Evolutionary conservation across 2,329 filamentous ascomycete species (phyloP).

Genomic region (Alternaria solani): DNA sequence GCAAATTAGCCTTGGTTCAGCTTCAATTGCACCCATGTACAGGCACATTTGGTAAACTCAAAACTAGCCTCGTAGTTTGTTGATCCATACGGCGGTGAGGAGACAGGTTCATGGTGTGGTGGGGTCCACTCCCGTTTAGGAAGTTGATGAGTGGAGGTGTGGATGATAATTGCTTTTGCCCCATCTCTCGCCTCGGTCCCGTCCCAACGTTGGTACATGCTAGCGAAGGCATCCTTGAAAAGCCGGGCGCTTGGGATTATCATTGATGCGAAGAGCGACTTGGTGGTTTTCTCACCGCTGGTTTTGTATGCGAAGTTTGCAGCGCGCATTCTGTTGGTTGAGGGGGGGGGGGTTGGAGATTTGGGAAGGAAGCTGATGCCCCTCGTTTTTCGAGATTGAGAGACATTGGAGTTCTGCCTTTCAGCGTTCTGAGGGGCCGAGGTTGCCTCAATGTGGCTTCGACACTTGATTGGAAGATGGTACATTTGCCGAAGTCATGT

Average conservation of each 20-base stretch:
- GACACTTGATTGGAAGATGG: neutral
- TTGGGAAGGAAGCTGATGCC: constrained; percentile 1
- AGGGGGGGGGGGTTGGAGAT: neutral
- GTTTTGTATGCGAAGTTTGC: neutral
- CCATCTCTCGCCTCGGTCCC: constrained; percentile 3
- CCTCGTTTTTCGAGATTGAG: neutral
- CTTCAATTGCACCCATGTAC: neutral
- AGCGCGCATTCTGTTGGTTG: neutral
- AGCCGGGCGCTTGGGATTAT: neutral
- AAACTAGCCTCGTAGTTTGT: neutral
- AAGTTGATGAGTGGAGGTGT: constrained; percentile 4
- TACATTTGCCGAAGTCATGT: neutral
- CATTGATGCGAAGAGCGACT: neutral
- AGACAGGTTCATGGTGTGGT: neutral
- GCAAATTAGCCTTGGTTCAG: constrained; percentile 2
- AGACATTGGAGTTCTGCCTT: neutral
- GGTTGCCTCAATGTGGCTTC: neutral
- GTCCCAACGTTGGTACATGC: constrained; percentile 6
- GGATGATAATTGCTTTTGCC: constrained; percentile 1
- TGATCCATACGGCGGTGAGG: constrained; percentile 5
- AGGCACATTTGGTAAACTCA: neutral
- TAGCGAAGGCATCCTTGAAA: constrained; percentile 2
- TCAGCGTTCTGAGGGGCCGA: neutral
- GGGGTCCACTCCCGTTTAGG: neutral
- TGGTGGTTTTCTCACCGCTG: constrained; percentile 5